phyloP scores from a whole-genome alignment of 805 yeast species.

The Ogataea paradorogensis region DNA sequence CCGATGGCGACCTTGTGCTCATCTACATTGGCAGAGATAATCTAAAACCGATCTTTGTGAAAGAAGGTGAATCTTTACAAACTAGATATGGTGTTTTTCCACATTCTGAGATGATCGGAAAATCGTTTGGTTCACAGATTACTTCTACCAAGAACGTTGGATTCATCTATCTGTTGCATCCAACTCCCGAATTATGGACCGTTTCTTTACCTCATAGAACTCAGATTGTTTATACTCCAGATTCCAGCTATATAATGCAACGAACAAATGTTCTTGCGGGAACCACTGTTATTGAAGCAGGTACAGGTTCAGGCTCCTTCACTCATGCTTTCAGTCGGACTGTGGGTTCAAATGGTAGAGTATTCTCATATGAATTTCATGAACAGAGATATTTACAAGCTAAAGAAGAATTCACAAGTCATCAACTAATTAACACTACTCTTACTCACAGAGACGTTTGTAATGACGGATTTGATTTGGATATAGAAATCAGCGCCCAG shows the following conservation, averaged over 20 bases:
- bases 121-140: slow-evolving; percentile 80
- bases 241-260: slow-evolving; percentile 86
- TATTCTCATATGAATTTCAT: slow-evolving; percentile 91
- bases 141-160: slow-evolving; percentile 69
- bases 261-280: slow-evolving; percentile 72
- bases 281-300: slow-evolving; percentile 87
- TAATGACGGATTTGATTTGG: slow-evolving; percentile 70
- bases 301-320: slow-evolving; percentile 96
- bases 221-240: slow-evolving; percentile 96
- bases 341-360: slow-evolving; percentile 54
- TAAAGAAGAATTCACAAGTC: slow-evolving; percentile 66
- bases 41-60: slow-evolving; percentile 69
- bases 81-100: slow-evolving; percentile 89
- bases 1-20: slow-evolving; percentile 83
- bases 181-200: slow-evolving; percentile 96
- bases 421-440: slow-evolving; percentile 57
- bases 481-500: slow-evolving; percentile 51
- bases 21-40: slow-evolving; percentile 81
- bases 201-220: slow-evolving; percentile 95
- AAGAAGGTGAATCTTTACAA: slow-evolving; percentile 59
- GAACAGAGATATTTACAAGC: slow-evolving; percentile 82
- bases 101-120: slow-evolving; percentile 80
- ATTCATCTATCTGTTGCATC: slow-evolving; percentile 82
- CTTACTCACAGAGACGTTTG: slow-evolving; percentile 94
- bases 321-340: slow-evolving; percentile 90